Evolutionary conservation across 2,329 filamentous ascomycete species (phyloP), one percentile per base, ranked within the genome.

Genomic region (Tolypocladium sp.): DNA sequence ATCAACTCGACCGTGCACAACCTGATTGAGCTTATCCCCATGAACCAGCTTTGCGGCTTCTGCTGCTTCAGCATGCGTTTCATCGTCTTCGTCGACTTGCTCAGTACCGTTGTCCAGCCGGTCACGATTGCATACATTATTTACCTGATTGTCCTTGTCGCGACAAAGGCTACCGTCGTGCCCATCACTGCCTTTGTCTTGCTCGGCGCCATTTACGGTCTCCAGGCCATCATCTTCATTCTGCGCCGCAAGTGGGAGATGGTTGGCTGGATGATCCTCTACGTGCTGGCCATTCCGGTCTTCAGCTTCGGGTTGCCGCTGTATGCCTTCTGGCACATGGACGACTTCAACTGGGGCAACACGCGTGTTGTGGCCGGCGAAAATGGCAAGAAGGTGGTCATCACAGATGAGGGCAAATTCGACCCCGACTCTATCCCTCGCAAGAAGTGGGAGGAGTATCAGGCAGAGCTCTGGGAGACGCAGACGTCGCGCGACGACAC

Each of bases 1-100:
- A 99, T 99, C 76, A 99, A 99, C 81, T 97, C 92, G 59, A 99
- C 94, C 0, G 91, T 99, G 57, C 94, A 99, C 82, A 99, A 99
- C 74, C 81, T 99, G 63, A 90, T 95, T 63, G 94, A 99, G 73
- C 87, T 99, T 62, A 93, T 97, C 63, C 92, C 93, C 7, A 81
- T 99, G 74, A 86, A 89, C 62, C 90, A 97, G 73, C 89, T 99
- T 56, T 99, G 94, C 74, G 94, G 94, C 77, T 99, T 99, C 87
- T 99, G 94, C 82, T 99, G 94, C 77, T 99, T 99, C 81, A 95
- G 90, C 75, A 99, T 99, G 94, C 89, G 94, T 68, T 99, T 99
- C 75, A 84, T 99, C 60, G 92, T 99, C 65, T 96, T 99, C 70
- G 74, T 99, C 66, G 94, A 99, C 75, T 79, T 99, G 67, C 79